These are phyloP conservation scores for Eutrema heterophyllum DNA, from an alignment of 345 rosid species.

Conservation along the genomic window DNA sequence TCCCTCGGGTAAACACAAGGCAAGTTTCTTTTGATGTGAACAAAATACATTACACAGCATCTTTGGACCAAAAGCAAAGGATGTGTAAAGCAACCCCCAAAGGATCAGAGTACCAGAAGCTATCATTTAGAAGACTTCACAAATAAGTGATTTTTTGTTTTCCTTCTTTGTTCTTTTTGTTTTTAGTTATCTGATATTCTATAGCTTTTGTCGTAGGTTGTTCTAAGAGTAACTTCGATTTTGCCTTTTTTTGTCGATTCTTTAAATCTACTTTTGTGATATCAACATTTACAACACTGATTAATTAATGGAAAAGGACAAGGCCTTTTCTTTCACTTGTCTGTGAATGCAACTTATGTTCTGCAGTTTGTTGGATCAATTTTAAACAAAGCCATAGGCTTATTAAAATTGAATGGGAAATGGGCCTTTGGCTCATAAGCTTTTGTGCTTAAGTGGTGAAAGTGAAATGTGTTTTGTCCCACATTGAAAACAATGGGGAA, in stretches of 20 bases:
- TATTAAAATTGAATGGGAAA: too few species aligned
- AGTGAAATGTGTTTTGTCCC: too few species aligned
- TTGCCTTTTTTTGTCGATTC: conserved; percentile 22
- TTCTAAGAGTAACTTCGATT: conserved; percentile 22
- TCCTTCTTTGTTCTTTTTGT: neutral
- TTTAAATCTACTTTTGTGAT: conserved; percentile 33
- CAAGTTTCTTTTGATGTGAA: conserved; percentile 9
- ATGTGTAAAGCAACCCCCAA: conserved; percentile 18
- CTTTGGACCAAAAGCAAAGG: too few species aligned
- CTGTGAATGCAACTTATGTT: neutral
- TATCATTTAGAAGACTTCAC: conserved; percentile 23
- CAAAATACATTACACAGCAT: conserved; percentile 8
- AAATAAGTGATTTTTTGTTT: conserved; percentile 9
- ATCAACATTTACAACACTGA: conserved; percentile 52
- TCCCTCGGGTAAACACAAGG: conserved; percentile 18
- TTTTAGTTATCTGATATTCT: neutral
- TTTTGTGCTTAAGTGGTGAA: too few species aligned
- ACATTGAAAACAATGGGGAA: too few species aligned
- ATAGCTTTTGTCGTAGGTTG: conserved; percentile 24
- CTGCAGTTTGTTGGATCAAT: too few species aligned
- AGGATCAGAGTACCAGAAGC: conserved; percentile 18
- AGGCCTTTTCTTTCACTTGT: neutral
- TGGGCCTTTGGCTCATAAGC: too few species aligned
- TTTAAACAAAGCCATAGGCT: too few species aligned
- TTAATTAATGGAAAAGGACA: conserved; percentile 45